Evolutionary conservation across 108 stramenopile genomes (phyloP).

Genomic region (Cyclotella baltica): DNA sequence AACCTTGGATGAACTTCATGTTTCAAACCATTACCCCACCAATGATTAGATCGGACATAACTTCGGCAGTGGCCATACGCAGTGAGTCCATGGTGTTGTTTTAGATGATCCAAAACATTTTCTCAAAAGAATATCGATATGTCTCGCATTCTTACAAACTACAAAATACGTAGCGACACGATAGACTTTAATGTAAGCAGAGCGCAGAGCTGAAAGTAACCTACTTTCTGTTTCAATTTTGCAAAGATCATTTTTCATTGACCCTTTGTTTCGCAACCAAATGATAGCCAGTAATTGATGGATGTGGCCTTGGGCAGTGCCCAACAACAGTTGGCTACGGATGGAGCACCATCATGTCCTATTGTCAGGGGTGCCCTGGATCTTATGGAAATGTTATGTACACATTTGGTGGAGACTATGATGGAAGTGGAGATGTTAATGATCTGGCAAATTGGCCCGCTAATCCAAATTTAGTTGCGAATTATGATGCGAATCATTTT

Average conservation of each 20-base stretch:
- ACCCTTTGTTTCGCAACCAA: background rate
- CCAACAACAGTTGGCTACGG: background rate
- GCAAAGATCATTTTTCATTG: background rate
- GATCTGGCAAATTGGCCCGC: background rate
- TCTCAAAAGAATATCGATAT: background rate
- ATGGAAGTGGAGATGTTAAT: slow-evolving; percentile 9
- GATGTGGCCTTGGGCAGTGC: slow-evolving; percentile 1
- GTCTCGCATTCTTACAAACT: background rate
- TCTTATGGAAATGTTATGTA: slow-evolving; percentile 23
- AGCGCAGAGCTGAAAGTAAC: too few species aligned
- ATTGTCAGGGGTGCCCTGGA: slow-evolving; percentile 27
- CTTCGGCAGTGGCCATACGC: slow-evolving; percentile 16
- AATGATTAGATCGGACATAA: slow-evolving; percentile 15
- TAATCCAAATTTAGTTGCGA: slow-evolving; percentile 19
- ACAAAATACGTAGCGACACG: background rate
- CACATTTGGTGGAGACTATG: slow-evolving; percentile 19
- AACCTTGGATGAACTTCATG: background rate
- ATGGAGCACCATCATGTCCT: slow-evolving; percentile 22
- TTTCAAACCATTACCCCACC: too few species aligned
- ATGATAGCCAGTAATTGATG: slow-evolving; percentile 17
- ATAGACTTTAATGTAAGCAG: background rate
- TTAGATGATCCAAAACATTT: background rate
- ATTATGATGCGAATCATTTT: background rate
- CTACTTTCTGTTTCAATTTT: background rate
- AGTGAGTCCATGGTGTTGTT: background rate